Evolutionary conservation across 31 red algal species (phyloP), one percentile per base, ranked within the genome.

Genomic region (Bonnemaisonia californica): DNA sequence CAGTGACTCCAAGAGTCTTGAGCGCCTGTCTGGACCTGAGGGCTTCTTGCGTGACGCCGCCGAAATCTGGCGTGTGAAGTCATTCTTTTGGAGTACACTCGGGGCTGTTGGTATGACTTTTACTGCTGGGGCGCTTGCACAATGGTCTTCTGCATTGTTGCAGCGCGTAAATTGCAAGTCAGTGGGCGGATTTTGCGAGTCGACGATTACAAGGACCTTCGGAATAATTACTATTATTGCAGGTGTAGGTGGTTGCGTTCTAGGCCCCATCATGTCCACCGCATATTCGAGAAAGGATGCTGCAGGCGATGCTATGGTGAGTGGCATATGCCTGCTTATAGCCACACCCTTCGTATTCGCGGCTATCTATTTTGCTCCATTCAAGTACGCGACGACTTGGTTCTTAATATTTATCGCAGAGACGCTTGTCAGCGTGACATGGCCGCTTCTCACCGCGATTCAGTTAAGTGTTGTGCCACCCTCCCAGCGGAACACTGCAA

Each of bases 171-270:
- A 90, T 69, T 95, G 92, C 40, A 85, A 79, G 16, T 39, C 60
- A 24, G 57, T 30, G 12, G 79, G 79, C 34, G 72, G 39, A 26
- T 55, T 64, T 54, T 95, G 92, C 57, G 80, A 89, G 63, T 41
- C 85, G 4, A 66, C 73, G n/a, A 85, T 95, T 41, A 95, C 86
- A n/a, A 59, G 82, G 32, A 95, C 83, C n/a, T 95, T 95, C 76
- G 92, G 92, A 18, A 72, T 70, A 1, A 87, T 95, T 39, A 84
- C 79, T 19, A 83, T 87, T n/a, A 58, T 95, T 28, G 87, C 86
- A 1, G 92, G 92, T 51, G 84, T 89, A 51, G 73, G 39, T 34
- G 92, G 92, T 5, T 90, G 86, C 41, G 31, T 95, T 23, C 55
- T 89, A 8, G 92, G 92, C 30, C 75, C 92, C 5, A 38, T 45